Conservation (phyloP, 192 early-diverging fungal species). For the Entomortierella beljakovae region DNA sequence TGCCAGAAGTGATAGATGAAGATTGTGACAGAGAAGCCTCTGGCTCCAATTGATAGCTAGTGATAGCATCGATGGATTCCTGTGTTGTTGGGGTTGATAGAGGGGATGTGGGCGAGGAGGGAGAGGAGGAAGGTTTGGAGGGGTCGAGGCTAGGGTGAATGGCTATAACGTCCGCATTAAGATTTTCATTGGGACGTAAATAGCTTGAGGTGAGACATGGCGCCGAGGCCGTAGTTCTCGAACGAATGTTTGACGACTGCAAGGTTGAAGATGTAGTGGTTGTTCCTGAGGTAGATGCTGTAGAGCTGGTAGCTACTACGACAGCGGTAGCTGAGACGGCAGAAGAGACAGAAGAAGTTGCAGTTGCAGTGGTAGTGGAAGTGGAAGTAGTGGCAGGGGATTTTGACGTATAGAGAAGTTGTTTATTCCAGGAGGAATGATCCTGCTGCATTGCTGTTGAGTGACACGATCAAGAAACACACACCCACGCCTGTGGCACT, state of each 20-base stretch:
- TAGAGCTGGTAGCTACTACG: background rate
- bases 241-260: constrained; percentile 19
- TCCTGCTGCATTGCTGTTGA: constrained; percentile 45
- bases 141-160: constrained; percentile 38
- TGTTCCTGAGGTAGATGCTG: background rate
- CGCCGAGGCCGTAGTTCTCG: constrained; percentile 24
- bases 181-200: constrained; percentile 28
- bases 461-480: constrained; percentile 12
- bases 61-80: constrained; percentile 14
- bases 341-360: constrained; percentile 3
- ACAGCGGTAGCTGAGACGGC: background rate
- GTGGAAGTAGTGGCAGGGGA: constrained; percentile 14
- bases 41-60: background rate
- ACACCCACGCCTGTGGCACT: constrained; percentile 18
- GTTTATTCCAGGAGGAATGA: constrained; percentile 31
- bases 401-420: constrained; percentile 4
- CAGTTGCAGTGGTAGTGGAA: constrained; percentile 9
- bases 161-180: constrained; percentile 22
- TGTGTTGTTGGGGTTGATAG: background rate
- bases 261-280: constrained; percentile 16
- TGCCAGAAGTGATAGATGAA: background rate
- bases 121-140: constrained; percentile 2
- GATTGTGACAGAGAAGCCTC: constrained; percentile 3
- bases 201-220: constrained; percentile 40
- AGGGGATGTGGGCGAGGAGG: constrained; percentile 11